phyloP scores from a whole-genome alignment of 768 basidiomycete species.

The Pleurotus platypus region DNA sequence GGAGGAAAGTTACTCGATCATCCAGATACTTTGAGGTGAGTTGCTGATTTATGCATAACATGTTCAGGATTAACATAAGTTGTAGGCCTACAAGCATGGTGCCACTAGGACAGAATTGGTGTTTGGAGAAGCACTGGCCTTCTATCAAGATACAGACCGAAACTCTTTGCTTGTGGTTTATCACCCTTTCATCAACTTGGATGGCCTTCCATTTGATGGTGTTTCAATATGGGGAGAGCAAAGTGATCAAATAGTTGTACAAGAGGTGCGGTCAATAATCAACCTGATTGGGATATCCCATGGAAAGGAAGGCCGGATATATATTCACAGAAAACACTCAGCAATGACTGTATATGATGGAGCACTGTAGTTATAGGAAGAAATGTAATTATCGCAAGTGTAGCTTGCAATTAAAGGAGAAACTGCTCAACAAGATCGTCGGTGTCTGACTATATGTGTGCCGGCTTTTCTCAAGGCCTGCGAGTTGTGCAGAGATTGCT shows the following conservation, averaged over 20 bases:
- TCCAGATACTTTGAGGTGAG: conserved; percentile 14
- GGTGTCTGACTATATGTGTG: too few species aligned
- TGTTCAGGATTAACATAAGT: background rate
- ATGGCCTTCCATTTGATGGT: background rate
- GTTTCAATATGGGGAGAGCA: conserved; percentile 8
- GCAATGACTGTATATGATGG: conserved; percentile 9
- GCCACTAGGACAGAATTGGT: background rate
- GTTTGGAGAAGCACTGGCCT: conserved; percentile 17
- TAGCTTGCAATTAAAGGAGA: too few species aligned
- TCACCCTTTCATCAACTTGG: conserved; percentile 7
- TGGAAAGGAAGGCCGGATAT: conserved; percentile 1
- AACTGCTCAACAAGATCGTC: too few species aligned
- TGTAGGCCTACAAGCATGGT: too few species aligned
- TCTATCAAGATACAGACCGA: conserved; percentile 7
- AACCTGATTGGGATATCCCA: conserved; percentile 13
- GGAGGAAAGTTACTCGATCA: background rate
- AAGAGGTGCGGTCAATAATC: background rate
- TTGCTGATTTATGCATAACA: background rate
- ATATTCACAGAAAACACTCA: conserved; percentile 13
- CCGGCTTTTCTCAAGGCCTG: too few species aligned
- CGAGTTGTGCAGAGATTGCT: too few species aligned
- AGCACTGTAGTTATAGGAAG: background rate
- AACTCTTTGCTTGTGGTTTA: conserved; percentile 1
- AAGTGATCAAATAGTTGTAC: background rate
- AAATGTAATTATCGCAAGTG: too few species aligned